These are phyloP conservation scores for Nemania diffusa DNA, from an alignment of 2,329 filamentous ascomycete genomes.

Conservation along the genomic window DNA sequence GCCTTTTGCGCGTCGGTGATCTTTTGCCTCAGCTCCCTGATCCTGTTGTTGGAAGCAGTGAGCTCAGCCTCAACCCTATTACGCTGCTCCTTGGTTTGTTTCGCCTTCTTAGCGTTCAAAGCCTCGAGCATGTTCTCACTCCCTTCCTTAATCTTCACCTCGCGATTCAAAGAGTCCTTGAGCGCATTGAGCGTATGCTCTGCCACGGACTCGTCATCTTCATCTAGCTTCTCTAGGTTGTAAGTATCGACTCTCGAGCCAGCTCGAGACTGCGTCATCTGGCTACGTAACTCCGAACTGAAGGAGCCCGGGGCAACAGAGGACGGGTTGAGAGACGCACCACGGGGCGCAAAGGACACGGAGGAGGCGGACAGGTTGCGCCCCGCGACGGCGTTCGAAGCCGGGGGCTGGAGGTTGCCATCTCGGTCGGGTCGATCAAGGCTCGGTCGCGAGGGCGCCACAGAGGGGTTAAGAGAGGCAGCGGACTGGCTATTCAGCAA, in stretches of 20 bases:
- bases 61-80: constrained; percentile 86
- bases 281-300: constrained; percentile 84
- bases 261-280: constrained; percentile 72
- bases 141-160: constrained; percentile 97
- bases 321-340: constrained; percentile 75
- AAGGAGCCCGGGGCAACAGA: constrained; percentile 84
- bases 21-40: constrained; percentile 68
- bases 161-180: constrained; percentile 88
- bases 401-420: constrained; percentile 60
- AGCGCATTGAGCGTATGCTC: constrained; percentile 81
- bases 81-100: constrained; percentile 90
- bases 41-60: constrained; percentile 83
- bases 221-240: constrained; percentile 68
- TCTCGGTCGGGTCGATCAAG: constrained; percentile 63
- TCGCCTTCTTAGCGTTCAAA: constrained; percentile 91
- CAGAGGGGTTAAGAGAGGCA: constrained; percentile 51
- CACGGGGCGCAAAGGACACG: constrained; percentile 73
- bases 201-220: constrained; percentile 66
- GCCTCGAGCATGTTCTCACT: constrained; percentile 98
- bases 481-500: constrained; percentile 57
- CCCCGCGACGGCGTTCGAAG: constrained; percentile 52
- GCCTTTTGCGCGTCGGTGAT: constrained; percentile 69
- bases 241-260: constrained; percentile 66
- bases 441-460: constrained; percentile 56
- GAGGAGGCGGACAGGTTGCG: constrained; percentile 64